Evolutionary conservation across 75 land plant genomes (phyloP), one percentile per base, ranked within the genome.

Genomic region (Pinus albicaulis): DNA sequence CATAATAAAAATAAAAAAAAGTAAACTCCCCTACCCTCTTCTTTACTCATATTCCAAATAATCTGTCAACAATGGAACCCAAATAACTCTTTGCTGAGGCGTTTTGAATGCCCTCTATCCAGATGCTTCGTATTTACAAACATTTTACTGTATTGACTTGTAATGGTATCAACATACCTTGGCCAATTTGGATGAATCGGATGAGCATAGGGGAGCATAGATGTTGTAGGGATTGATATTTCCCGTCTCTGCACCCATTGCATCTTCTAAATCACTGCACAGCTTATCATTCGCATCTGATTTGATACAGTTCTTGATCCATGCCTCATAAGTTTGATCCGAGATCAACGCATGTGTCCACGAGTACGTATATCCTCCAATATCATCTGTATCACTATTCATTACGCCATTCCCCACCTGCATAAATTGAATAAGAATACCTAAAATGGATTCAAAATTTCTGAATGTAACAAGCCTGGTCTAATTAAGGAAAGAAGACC

Each of bases 301-400:
- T 38, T 38, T 3, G 41, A 5, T 38, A 38, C 41, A 38, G 41
- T 38, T 38, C 0, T 5, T 4, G 41, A 38, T 38, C 41, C 92
- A 34, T 1, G 66, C 77, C 6, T 83, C 7, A 69, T 82, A 90
- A 2, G 91, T 15, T 13, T 64, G 15, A 82, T 92, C 94, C 0
- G 98, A 94, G 14, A 94, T 84, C 59, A 94, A 84, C 3, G 94
- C 98, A 76, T 92, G 92, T 31, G 87, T 78, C 98, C 98, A 92
- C 34, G 89, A 82, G 58, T 88, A 94, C 24, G 82, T 84, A 0
- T 86, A 83, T 83, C 84, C 77, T 8, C 94, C 94, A 19, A 23
- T 68, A 48, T 86, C 82, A 80, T 94, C 91, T 12, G 83, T 80
- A n/a, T 77, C 82, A 56, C 85, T 86, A 41, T 92, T 87, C 56